phyloP scores from a whole-genome alignment of 2,329 filamentous ascomycete species.

The Cladobotryum protrusum region DNA sequence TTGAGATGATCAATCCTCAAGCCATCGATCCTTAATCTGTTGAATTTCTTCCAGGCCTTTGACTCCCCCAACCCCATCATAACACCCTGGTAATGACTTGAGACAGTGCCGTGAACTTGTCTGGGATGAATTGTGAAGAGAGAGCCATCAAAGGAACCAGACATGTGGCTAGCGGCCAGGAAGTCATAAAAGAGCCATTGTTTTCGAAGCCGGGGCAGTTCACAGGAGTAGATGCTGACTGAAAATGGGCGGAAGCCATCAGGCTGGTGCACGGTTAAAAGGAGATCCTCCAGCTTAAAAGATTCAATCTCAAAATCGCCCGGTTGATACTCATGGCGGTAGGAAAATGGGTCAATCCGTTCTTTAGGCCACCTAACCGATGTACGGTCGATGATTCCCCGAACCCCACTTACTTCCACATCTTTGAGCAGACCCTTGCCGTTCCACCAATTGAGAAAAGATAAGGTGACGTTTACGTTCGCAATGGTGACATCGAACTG shows the following conservation, averaged over 20 bases:
- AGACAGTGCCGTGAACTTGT: slow-evolving; percentile 75
- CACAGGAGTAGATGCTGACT: slow-evolving; percentile 92
- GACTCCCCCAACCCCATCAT: slow-evolving; percentile 54
- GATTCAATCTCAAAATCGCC: slow-evolving; percentile 96
- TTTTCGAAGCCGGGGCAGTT: slow-evolving; percentile 85
- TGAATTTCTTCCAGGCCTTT: slow-evolving; percentile 91
- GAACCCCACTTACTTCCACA: slow-evolving; percentile 88
- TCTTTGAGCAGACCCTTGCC: slow-evolving; percentile 86
- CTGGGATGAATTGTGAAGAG: slow-evolving; percentile 95
- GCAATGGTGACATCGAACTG: slow-evolving; percentile 95
- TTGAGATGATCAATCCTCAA: slow-evolving; percentile 96
- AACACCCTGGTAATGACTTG: slow-evolving; percentile 49
- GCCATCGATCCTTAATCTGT: slow-evolving; percentile 82
- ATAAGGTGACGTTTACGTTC: slow-evolving; percentile 91
- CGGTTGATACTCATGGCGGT: slow-evolving; percentile 78
- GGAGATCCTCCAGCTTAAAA: slow-evolving; percentile 90
- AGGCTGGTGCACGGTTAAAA: slow-evolving; percentile 89
- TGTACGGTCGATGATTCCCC: slow-evolving; percentile 87
- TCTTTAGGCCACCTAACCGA: slow-evolving; percentile 63
- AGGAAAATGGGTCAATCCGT: slow-evolving; percentile 73
- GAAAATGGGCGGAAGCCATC: slow-evolving; percentile 88
- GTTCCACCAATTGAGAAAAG: slow-evolving; percentile 99
- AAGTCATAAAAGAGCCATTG: slow-evolving; percentile 99
- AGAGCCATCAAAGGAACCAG: slow-evolving; percentile 89
- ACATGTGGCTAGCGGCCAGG: slow-evolving; percentile 90